These are phyloP conservation scores for Russula griseocarnosa DNA, from an alignment of 768 basidiomycete species.

Conservation along the genomic window DNA sequence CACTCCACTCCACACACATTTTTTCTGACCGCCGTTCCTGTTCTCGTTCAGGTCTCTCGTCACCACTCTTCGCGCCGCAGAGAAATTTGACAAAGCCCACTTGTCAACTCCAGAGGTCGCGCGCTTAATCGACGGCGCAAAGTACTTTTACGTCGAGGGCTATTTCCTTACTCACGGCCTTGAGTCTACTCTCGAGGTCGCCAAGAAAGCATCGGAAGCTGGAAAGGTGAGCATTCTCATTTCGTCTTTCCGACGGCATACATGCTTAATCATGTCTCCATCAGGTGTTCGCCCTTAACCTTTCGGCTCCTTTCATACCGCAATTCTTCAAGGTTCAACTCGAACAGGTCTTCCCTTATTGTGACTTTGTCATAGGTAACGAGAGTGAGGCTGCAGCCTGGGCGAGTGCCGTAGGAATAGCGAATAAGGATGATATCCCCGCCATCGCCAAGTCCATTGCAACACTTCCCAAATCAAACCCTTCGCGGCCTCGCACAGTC, in stretches of 20 bases:
- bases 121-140: constrained; percentile 71
- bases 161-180: constrained; percentile 91
- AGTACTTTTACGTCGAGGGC: constrained; percentile 91
- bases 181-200: constrained; percentile 64
- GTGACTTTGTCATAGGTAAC: constrained; percentile 93
- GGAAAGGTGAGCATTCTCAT: constrained; percentile 57
- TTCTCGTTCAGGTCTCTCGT: constrained; percentile 75
- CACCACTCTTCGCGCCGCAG: constrained; percentile 85
- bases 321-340: constrained; percentile 88
- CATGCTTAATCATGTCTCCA: not conserved
- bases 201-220: constrained; percentile 67
- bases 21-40: constrained; percentile 4
- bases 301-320: constrained; percentile 96
- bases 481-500: constrained; percentile 71
- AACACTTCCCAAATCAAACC: constrained; percentile 67
- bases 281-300: constrained; percentile 85
- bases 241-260: not conserved
- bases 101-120: constrained; percentile 72
- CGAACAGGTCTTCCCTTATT: constrained; percentile 73
- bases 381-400: constrained; percentile 91
- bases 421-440: constrained; percentile 53
- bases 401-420: constrained; percentile 66
- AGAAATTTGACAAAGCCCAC: constrained; percentile 81
- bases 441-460: constrained; percentile 75
- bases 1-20: too few relatives aligned